Conservation (phyloP, 1,284 basidiomycete species). For the Pseudozyma sp. region DNA sequence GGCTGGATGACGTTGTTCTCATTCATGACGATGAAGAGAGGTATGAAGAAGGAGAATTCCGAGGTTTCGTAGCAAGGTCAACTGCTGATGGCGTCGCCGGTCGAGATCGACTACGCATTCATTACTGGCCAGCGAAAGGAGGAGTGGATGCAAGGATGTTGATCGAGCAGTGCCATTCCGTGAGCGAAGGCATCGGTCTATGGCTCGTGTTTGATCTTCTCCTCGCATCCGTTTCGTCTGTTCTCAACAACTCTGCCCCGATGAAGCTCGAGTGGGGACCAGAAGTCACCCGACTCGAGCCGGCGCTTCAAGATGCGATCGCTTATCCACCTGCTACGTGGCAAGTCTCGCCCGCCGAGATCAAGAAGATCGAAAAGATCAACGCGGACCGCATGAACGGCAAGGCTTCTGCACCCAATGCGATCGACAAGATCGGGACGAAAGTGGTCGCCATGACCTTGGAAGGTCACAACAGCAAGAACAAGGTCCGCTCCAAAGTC, state of each 20-base stretch:
- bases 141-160: conserved; percentile 7
- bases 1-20: conserved; percentile 27
- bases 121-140: conserved; percentile 17
- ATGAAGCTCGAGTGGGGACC: conserved; percentile 7
- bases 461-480: background rate
- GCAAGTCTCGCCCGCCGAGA: conserved; percentile 13
- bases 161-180: conserved; percentile 33
- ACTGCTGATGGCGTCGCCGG: conserved; percentile 22
- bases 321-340: conserved; percentile 11
- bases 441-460: conserved; percentile 19
- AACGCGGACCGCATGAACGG: conserved; percentile 36
- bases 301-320: conserved; percentile 29
- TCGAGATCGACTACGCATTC: conserved; percentile 19
- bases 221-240: conserved; percentile 11
- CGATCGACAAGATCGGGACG: conserved; percentile 16
- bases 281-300: conserved; percentile 30
- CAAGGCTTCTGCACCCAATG: conserved; percentile 19
- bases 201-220: conserved; percentile 28
- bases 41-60: conserved; percentile 13
- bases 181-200: conserved; percentile 35
- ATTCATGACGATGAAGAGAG: conserved; percentile 11
- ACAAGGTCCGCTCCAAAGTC: conserved; percentile 3
- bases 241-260: conserved; percentile 5
- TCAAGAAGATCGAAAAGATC: conserved; percentile 14
- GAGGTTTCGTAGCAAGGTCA: background rate